Conservation (phyloP, 2,329 filamentous ascomycete genomes). For the Arthroderma sp. region DNA sequence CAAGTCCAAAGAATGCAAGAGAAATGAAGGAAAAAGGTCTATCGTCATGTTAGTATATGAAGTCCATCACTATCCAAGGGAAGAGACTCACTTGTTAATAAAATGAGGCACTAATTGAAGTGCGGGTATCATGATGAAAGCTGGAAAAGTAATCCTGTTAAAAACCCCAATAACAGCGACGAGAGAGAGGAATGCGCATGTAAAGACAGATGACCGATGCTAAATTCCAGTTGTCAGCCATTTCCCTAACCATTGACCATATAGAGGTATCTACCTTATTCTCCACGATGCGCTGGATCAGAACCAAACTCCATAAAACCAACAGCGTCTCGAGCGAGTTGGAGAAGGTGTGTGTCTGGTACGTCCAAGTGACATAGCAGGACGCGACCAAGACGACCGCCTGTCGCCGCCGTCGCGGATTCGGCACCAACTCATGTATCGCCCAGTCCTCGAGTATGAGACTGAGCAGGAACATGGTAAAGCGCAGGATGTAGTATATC, state of each 20-base stretch:
- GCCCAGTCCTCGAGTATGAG: slow-evolving; percentile 98
- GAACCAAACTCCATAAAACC: slow-evolving; percentile 83
- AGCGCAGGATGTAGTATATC: slow-evolving; percentile 78
- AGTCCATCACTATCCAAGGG: no score
- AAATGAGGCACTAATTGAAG: slow-evolving; percentile 78
- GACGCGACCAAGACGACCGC: slow-evolving; percentile 80
- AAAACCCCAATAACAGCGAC: slow-evolving; percentile 79
- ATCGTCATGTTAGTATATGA: neutral
- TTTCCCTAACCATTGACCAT: no score
- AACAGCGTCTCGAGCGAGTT: slow-evolving; percentile 92
- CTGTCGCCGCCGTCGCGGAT: slow-evolving; percentile 56
- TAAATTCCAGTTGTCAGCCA: slow-evolving; percentile 26
- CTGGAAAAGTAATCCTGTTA: slow-evolving; percentile 94
- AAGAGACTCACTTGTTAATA: slow-evolving; percentile 59
- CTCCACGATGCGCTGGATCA: slow-evolving; percentile 75
- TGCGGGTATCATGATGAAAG: slow-evolving; percentile 75
- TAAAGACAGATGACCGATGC: slow-evolving; percentile 63
- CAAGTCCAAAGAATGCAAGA: slow-evolving; percentile 51
- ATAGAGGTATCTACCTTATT: slow-evolving; percentile 50
- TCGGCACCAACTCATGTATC: slow-evolving; percentile 75
- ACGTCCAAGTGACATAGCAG: slow-evolving; percentile 97
- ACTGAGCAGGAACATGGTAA: slow-evolving; percentile 87
- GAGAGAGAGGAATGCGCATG: slow-evolving; percentile 66
- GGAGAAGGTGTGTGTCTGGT: slow-evolving; percentile 95
- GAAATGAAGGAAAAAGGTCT: slow-evolving; percentile 50